phyloP scores from a whole-genome alignment of 2,329 filamentous ascomycete genomes.

The Fusarium clavum region DNA sequence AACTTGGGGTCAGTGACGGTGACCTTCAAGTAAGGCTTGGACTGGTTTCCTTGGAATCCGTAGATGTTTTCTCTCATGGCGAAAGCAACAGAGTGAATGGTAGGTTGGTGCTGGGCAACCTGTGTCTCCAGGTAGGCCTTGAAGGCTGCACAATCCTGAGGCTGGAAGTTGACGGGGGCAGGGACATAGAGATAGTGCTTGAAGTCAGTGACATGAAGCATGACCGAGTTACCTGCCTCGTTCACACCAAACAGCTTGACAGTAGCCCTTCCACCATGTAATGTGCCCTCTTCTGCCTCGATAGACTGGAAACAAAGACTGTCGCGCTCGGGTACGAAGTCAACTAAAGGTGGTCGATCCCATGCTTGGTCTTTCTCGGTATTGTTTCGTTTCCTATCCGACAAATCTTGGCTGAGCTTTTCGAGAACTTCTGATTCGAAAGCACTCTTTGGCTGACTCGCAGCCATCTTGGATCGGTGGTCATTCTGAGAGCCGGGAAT shows the following conservation, averaged over 20 bases:
- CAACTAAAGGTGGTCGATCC: constrained; percentile 71
- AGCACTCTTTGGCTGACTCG: constrained; percentile 85
- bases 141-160: constrained; percentile 81
- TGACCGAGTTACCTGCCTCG: constrained; percentile 83
- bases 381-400: constrained; percentile 85
- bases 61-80: constrained; percentile 91
- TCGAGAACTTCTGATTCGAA: constrained; percentile 96
- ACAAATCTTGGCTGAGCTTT: constrained; percentile 95
- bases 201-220: constrained; percentile 95
- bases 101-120: constrained; percentile 77
- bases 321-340: constrained; percentile 69
- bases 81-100: constrained; percentile 84
- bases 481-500: constrained; percentile 73
- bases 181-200: constrained; percentile 96
- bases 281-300: constrained; percentile 88
- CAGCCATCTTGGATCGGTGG: constrained; percentile 70
- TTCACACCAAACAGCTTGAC: constrained; percentile 96
- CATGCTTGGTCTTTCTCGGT: constrained; percentile 94
- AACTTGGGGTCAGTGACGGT: constrained; percentile 90
- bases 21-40: constrained; percentile 93
- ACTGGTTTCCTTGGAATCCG: constrained; percentile 91
- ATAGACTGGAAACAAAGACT: constrained; percentile 94
- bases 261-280: constrained; percentile 79
- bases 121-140: constrained; percentile 83
- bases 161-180: constrained; percentile 84